phyloP scores from a whole-genome alignment of 75 land plant species.

The Pinus tabuliformis region DNA sequence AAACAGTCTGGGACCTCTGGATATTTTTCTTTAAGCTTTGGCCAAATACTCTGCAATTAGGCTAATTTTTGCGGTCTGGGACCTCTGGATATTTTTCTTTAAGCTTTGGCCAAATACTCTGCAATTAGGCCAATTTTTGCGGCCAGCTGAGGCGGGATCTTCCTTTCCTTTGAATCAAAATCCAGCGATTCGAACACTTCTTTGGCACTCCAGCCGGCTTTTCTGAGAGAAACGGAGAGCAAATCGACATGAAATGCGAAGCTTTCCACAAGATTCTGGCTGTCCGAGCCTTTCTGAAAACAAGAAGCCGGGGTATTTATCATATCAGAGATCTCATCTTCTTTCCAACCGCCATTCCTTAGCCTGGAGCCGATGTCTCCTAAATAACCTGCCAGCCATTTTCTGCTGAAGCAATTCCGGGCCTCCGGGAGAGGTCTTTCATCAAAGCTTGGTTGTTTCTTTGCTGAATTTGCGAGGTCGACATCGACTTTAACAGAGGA shows the following conservation, averaged over 20 bases:
- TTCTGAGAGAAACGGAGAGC: constrained; percentile 32
- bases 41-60: no score
- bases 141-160: constrained; percentile 7
- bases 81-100: background rate
- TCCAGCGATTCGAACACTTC: constrained; percentile 61
- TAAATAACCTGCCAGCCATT: constrained; percentile 33
- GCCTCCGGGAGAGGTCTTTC: background rate
- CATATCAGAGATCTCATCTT: constrained; percentile 44
- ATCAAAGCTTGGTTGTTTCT: constrained; percentile 11
- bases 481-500: background rate
- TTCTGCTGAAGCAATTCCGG: constrained; percentile 13
- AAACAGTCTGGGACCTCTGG: no score
- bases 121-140: constrained; percentile 9
- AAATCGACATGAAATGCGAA: constrained; percentile 18
- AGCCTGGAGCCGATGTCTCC: constrained; percentile 47
- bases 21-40: no score
- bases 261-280: constrained; percentile 9
- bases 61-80: background rate
- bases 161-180: constrained; percentile 9
- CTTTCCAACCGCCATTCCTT: constrained; percentile 67
- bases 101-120: constrained; percentile 9
- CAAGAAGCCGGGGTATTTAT: constrained; percentile 12
- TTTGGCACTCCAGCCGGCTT: constrained; percentile 70
- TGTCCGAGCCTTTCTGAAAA: background rate
- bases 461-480: constrained; percentile 2